phyloP scores from a whole-genome alignment of 2,329 filamentous ascomycete genomes.

The Neonectria sp. region DNA sequence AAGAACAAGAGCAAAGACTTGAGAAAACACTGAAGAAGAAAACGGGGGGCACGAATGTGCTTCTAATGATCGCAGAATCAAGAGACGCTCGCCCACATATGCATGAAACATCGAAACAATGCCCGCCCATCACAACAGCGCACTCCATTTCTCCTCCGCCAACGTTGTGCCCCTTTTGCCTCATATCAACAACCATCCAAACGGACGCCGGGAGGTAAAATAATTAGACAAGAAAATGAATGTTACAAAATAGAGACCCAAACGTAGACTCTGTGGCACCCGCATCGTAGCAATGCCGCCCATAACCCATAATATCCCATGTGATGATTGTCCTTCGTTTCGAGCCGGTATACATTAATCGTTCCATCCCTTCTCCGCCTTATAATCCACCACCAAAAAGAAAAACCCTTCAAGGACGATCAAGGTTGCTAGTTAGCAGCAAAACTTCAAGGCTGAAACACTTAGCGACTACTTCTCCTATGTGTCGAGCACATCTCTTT shows the following conservation, averaged over 20 bases:
- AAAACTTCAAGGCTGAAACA: slow-evolving; percentile 25
- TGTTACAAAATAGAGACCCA: slow-evolving; percentile 19
- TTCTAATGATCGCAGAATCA: slow-evolving; percentile 21
- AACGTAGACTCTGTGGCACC: slow-evolving; percentile 16
- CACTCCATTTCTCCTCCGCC: slow-evolving; percentile 20
- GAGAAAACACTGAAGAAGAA: neutral
- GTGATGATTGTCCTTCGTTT: slow-evolving; percentile 28
- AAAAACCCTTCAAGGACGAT: slow-evolving; percentile 5
- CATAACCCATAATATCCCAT: slow-evolving; percentile 32
- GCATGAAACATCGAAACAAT: slow-evolving; percentile 23
- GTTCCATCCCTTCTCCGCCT: slow-evolving; percentile 33
- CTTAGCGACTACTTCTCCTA: slow-evolving; percentile 42
- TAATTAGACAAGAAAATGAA: slow-evolving; percentile 2
- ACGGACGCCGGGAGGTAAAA: slow-evolving; percentile 12
- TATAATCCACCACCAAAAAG: slow-evolving; percentile 14
- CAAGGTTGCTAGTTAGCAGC: slow-evolving; percentile 23
- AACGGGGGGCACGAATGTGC: slow-evolving; percentile 1
- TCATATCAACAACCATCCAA: slow-evolving; percentile 13
- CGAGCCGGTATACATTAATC: slow-evolving; percentile 42
- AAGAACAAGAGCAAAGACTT: slow-evolving; percentile 3
- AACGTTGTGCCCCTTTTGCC: neutral
- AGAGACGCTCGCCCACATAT: slow-evolving; percentile 29
- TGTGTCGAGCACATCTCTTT: slow-evolving; percentile 58
- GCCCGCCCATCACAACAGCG: slow-evolving; percentile 1
- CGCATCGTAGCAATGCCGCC: slow-evolving; percentile 8